Evolutionary conservation across 192 early-diverging fungal species (phyloP).

Genomic region (Backusella morwellensis): DNA sequence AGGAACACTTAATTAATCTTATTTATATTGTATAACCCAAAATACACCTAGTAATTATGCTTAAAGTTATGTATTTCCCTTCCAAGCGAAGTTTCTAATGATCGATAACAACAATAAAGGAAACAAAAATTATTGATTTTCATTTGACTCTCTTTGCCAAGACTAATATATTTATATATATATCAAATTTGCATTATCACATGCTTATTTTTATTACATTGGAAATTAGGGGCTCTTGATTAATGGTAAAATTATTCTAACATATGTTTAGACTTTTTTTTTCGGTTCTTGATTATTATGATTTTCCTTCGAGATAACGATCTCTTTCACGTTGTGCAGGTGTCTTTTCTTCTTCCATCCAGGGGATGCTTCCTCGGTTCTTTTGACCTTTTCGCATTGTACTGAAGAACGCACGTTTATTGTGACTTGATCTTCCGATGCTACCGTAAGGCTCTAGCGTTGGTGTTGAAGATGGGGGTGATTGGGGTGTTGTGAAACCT

Average conservation of each 20-base stretch:
- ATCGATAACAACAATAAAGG: not conserved
- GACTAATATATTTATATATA: not conserved
- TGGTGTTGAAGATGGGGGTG: not conserved
- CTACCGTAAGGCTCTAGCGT: not conserved
- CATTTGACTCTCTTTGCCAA: not conserved
- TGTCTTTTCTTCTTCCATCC: constrained; percentile 13
- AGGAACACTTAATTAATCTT: not conserved
- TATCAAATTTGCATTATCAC: not conserved
- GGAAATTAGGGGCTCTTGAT: not conserved
- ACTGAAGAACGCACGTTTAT: constrained; percentile 6
- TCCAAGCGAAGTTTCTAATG: not conserved
- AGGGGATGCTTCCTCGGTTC: constrained; percentile 10
- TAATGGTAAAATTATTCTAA: not conserved
- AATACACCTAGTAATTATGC: not conserved
- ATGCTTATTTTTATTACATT: constrained; percentile 6
- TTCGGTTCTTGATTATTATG: not conserved
- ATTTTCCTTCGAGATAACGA: constrained; percentile 18
- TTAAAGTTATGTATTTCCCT: not conserved
- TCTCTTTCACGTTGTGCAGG: constrained; percentile 23
- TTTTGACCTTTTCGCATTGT: constrained; percentile 19
- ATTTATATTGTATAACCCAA: not conserved
- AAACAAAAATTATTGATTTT: not conserved
- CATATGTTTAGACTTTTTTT: not conserved
- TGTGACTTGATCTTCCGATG: not conserved
- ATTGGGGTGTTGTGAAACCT: not conserved